Evolutionary conservation across 495 filamentous ascomycete genomes (phyloP).

Genomic region (Neurospora sp.): DNA sequence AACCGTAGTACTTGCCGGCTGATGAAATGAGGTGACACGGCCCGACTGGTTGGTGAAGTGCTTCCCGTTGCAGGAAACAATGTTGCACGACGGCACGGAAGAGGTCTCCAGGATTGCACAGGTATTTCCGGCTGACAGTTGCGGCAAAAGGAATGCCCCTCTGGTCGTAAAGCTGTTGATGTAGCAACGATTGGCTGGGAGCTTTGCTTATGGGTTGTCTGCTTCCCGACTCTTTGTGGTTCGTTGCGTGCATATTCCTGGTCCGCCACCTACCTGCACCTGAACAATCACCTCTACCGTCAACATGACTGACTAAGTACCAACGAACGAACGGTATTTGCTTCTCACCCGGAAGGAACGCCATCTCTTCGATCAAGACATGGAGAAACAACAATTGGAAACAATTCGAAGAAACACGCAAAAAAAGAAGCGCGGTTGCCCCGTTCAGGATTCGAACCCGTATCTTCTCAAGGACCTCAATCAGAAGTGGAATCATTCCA

Average conservation of each 20-base stretch:
- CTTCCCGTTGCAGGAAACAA: neutral
- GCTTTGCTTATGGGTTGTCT: neutral
- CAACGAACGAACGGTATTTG: neutral
- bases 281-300: neutral
- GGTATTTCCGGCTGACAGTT: neutral
- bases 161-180: neutral
- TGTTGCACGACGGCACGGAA: neutral
- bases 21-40: neutral
- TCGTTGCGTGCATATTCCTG: neutral
- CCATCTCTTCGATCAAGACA: accelerated
- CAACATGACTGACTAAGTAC: neutral
- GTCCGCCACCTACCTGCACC: neutral
- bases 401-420: neutral
- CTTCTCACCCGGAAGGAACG: neutral
- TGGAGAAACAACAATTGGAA: accelerated
- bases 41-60: neutral
- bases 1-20: neutral
- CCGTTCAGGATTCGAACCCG: neutral
- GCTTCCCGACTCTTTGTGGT: neutral
- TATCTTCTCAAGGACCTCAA: neutral
- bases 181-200: neutral
- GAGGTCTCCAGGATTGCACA: neutral
- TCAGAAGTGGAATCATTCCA: neutral
- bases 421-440: neutral
- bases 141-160: neutral